Evolutionary conservation across 352 stramenopile genomes (phyloP).

Genomic region (Phytophthora pseudosyringae): DNA sequence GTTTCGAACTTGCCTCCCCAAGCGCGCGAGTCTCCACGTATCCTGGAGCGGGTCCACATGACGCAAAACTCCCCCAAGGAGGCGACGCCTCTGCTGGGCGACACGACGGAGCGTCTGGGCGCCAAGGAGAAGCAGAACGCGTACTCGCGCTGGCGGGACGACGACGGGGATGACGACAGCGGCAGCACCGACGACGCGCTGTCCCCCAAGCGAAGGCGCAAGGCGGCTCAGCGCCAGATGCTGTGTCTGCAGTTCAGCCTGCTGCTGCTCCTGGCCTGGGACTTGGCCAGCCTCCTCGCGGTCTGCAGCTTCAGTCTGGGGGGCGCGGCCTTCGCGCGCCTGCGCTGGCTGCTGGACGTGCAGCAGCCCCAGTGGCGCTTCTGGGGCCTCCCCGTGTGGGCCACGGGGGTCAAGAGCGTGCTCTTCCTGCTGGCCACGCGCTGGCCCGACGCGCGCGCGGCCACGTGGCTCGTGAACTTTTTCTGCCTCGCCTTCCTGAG

Average conservation of each 20-base stretch:
- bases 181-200: slow-evolving; percentile 7
- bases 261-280: slow-evolving; percentile 58
- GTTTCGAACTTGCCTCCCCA: slow-evolving; percentile 12
- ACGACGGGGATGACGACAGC: slow-evolving; percentile 35
- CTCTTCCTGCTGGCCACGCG: slow-evolving; percentile 63
- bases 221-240: slow-evolving; percentile 55
- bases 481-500: slow-evolving; percentile 65
- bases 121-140: slow-evolving; percentile 45
- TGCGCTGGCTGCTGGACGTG: slow-evolving; percentile 58
- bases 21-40: slow-evolving; percentile 1
- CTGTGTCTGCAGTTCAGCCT: slow-evolving; percentile 75
- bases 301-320: slow-evolving; percentile 66
- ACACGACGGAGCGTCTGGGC: slow-evolving; percentile 15
- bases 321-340: slow-evolving; percentile 34
- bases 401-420: slow-evolving; percentile 63
- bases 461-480: slow-evolving; percentile 55
- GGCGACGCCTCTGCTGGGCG: slow-evolving; percentile 47
- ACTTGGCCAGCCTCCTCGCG: slow-evolving; percentile 58
- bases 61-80: slow-evolving; percentile 32
- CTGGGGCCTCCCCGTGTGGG: slow-evolving; percentile 75
- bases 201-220: slow-evolving; percentile 26
- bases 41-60: slow-evolving; percentile 2
- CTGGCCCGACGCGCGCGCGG: slow-evolving; percentile 45
- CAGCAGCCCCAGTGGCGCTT: slow-evolving; percentile 65
- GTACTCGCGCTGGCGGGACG: slow-evolving; percentile 59